Evolutionary conservation across 805 yeast species (phyloP), one percentile per base, ranked within the genome.

Genomic region (Teunomyces panamensis): DNA sequence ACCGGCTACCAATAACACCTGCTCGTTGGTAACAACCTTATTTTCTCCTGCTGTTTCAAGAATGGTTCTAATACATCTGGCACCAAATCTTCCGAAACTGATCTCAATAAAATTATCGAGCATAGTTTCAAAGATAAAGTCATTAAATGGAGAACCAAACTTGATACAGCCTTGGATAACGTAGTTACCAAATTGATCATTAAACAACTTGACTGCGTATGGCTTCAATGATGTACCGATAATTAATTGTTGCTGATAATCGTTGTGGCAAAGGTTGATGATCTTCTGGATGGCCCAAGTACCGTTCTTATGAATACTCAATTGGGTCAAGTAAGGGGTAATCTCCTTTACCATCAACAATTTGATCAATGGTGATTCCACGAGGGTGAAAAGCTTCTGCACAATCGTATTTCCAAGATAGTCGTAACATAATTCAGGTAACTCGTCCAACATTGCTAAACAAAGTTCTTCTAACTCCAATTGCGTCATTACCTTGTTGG

Each of bases 271-370:
- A 81, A 82, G 52, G 54, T 83, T 86, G 56, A 94, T 90, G 66
- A 94, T 85, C 67, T 92, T 94, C 67, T 94, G 99, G 20, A 96
- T 96, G 1, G 97, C 98, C 99, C 99, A 94, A 4, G 99, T 94
- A 52, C 99, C 99, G 65, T 94, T 94, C 62, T 94, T 94, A 70
- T 94, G 99, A 47, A 89, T 85, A 57, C 97, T 94, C 75, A 92
- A 85, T 56, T 89, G 95, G 1, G 97, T 88, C 53, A 94, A 73
- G 59, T 78, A 88, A 26, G 91, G 95, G 3, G 85, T 73, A 35
- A 95, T 80, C 53, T 80, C 80, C 58, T 85, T 81, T 47, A 94
- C 76, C 89, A 94, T 86, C 63, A 85, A 79, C 55, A 87, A 85
- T 60, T 89, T 88, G 48, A 90, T 75, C 3, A 84, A 74, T 14